Base-by-base conservation (phyloP, 768 basidiomycete species). In the Tricholoma terreum region DNA sequence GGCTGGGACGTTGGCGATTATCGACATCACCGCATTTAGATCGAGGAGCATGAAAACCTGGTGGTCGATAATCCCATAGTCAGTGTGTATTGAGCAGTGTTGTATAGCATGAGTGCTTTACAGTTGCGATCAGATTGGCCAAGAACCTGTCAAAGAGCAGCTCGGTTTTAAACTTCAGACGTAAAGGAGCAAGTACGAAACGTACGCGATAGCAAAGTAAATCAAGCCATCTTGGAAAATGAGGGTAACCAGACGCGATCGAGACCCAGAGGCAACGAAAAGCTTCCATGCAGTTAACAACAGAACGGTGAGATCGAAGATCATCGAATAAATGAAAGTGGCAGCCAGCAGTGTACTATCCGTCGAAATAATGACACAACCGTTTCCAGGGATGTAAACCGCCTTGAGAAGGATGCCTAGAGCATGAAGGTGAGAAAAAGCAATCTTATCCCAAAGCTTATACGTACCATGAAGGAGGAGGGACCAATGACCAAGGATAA, bases 251-350 rank as follows among this genome's bases (percentile, higher is more conserved):
- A 90, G 81, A 35, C 77, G 80, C 17, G 84, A 83, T 33, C 81
- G 80, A 46, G 70, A 75, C 17, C 75, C 67, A 19, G 65, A 58
- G 12, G 76, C 75, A 61, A 77, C 74, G 7, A 80, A 63, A 17
- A 90, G 79, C 62, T 89, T 90, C 69, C 73, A 81, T 10, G 78
- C 83, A 22, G 85, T 87, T 50, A 89, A 73, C 46, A 71, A 73
- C 30, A 90, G 69, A 50, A 90, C 85, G 14, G 73, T 65, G 58
- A 90, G 77, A 71, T 90, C 88, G 65, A 89, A 88, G 19, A 72
- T 71, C 88, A 90, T 90, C 49, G 84, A 81, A 64, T 89, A 89
- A 61, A 89, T 86, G 70, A 87, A 90, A 6, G 82, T 82, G 22
- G 77, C 76, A 3, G 86, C 84, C 49, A 90, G 81, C 42, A 87